Conservation (phyloP, 768 basidiomycete species). For the Paxillus rubicundulus region DNA sequence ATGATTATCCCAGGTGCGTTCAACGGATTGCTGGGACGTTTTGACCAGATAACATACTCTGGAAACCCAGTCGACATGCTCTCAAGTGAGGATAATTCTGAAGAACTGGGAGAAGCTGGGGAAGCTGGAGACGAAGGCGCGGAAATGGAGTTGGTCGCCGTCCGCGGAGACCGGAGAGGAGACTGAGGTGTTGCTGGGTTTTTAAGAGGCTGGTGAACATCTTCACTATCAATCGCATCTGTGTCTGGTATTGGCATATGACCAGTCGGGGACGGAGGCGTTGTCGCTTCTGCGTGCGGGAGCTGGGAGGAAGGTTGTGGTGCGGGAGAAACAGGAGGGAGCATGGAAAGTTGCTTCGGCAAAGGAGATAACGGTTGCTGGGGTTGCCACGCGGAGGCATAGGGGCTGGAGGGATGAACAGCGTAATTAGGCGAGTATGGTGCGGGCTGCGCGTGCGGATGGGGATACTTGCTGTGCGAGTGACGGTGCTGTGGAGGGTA, state of each 20-base stretch:
- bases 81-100: constrained; percentile 1
- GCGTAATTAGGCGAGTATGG: constrained; percentile 32
- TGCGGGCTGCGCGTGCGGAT: constrained; percentile 36
- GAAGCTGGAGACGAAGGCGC: constrained; percentile 5
- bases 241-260: constrained; percentile 2
- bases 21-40: constrained; percentile 62
- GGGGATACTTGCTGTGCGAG: constrained; percentile 31
- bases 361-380: constrained; percentile 53
- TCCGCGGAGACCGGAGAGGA: constrained; percentile 13
- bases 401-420: constrained; percentile 26
- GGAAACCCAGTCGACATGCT: constrained; percentile 2
- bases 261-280: neutral
- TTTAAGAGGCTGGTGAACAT: neutral
- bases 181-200: constrained; percentile 22
- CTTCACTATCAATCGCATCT: neutral
- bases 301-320: constrained; percentile 3
- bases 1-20: constrained; percentile 71
- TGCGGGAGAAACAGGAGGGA: constrained; percentile 26
- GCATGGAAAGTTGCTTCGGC: constrained; percentile 63
- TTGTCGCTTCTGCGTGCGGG: neutral
- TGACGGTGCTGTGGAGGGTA: constrained; percentile 27
- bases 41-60: constrained; percentile 69
- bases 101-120: constrained; percentile 3
- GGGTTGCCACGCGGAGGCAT: constrained; percentile 44
- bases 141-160: neutral